These are phyloP conservation scores for Fonsecaea multimorphosa DNA, from an alignment of 2,329 filamentous ascomycete species.

Conservation along the genomic window DNA sequence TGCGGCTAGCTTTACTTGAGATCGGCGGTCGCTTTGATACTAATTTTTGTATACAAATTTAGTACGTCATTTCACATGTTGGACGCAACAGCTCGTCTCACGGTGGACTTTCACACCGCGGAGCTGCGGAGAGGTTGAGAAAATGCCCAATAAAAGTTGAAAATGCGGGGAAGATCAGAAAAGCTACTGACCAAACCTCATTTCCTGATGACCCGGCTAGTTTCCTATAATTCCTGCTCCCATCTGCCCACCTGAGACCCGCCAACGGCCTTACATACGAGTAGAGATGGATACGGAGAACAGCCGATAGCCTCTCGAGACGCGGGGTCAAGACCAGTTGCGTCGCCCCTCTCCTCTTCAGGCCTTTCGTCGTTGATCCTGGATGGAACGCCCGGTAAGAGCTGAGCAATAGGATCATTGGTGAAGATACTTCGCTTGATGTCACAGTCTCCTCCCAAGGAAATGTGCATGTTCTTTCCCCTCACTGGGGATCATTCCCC, in stretches of 20 bases:
- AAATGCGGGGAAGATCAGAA: not conserved
- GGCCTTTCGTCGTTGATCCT: not conserved
- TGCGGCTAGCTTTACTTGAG: not conserved
- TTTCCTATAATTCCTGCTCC: not conserved
- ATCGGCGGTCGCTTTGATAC: not conserved
- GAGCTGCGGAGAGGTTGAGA: not conserved
- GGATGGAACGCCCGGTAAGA: not conserved
- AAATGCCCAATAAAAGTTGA: not conserved
- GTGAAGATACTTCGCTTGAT: not conserved
- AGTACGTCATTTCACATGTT: not conserved
- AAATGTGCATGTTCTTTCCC: not conserved
- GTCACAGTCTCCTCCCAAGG: not conserved
- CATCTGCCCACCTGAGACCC: not conserved
- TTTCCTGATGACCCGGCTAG: not conserved
- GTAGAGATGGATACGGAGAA: not conserved
- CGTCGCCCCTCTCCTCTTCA: constrained; percentile 3
- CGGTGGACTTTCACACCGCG: not conserved
- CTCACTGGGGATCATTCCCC: not conserved
- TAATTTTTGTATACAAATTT: not conserved
- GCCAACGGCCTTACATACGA: not conserved
- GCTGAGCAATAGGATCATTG: not conserved
- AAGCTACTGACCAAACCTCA: not conserved
- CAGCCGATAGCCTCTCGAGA: not conserved
- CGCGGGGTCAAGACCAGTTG: not conserved
- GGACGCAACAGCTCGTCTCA: not conserved